Evolutionary conservation across 2,329 filamentous ascomycete species (phyloP).

Genomic region (Paecilomyces sp.): DNA sequence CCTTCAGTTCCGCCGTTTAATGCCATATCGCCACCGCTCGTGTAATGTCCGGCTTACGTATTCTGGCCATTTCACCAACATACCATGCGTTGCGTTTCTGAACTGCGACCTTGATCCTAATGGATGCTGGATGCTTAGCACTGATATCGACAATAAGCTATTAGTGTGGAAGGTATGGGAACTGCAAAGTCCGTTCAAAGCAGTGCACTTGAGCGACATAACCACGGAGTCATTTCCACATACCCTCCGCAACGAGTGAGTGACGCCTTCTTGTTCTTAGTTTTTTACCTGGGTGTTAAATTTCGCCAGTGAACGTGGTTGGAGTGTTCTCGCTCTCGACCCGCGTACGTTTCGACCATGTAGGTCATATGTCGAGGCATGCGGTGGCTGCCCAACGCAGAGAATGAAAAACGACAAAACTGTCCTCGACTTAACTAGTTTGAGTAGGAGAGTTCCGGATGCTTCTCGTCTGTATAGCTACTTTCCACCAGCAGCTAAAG

Average conservation of each 20-base stretch:
- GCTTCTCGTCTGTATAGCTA: conserved; percentile 21
- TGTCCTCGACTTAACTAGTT: conserved; percentile 23
- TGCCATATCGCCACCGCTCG: conserved; percentile 26
- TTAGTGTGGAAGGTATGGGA: conserved; percentile 46
- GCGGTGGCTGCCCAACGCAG: conserved; percentile 25
- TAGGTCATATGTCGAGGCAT: conserved; percentile 30
- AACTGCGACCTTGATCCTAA: conserved; percentile 50
- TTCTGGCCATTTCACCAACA: conserved; percentile 42
- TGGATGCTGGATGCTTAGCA: conserved; percentile 51
- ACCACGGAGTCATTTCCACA: conserved; percentile 13
- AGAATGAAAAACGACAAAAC: conserved; percentile 10
- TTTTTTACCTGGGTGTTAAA: conserved; percentile 4
- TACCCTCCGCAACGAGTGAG: conserved; percentile 20
- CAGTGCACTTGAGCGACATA: conserved; percentile 23
- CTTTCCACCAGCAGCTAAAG: conserved; percentile 14
- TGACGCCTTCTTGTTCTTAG: background rate
- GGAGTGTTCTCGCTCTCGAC: conserved; percentile 40
- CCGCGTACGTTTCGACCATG: conserved; percentile 33
- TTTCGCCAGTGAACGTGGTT: conserved; percentile 27
- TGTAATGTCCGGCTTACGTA: conserved; percentile 38
- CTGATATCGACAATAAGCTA: conserved; percentile 47
- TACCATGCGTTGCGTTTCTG: conserved; percentile 52
- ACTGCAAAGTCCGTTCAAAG: conserved; percentile 17
- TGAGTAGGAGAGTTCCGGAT: conserved; percentile 18
- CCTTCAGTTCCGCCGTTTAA: conserved; percentile 17